phyloP scores from a whole-genome alignment of 169 alveolate genomes.

The Plasmodium falciparum region DNA sequence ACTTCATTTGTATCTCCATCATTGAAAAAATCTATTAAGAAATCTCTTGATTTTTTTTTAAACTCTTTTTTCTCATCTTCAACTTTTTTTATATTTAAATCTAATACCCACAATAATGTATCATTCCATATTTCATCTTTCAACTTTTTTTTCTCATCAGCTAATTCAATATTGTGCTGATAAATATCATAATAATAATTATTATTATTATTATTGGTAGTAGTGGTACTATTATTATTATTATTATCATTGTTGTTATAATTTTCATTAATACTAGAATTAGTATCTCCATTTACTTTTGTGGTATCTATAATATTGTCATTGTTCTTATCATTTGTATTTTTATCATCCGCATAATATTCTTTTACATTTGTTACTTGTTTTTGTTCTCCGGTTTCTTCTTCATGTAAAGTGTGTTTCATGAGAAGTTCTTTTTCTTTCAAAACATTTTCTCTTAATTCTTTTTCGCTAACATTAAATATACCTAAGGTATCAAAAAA shows the following conservation, averaged over 20 bases:
- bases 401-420: not conserved
- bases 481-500: conserved; percentile 45
- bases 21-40: conserved; percentile 66
- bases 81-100: conserved; percentile 45
- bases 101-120: conserved; percentile 63
- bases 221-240: not conserved
- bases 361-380: too few species aligned
- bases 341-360: not conserved
- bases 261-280: not conserved
- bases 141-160: conserved; percentile 44
- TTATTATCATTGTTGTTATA: not conserved
- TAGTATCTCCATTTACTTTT: not conserved
- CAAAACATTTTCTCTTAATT: not conserved
- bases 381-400: not conserved
- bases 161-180: conserved; percentile 25
- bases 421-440: conserved; percentile 9
- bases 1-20: conserved; percentile 75
- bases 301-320: not conserved
- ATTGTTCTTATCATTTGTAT: not conserved
- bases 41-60: conserved; percentile 64
- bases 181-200: conserved; percentile 27
- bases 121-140: conserved; percentile 74
- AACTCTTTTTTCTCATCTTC: conserved; percentile 71
- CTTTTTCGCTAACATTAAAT: conserved; percentile 25
- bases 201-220: not conserved